Evolutionary conservation across 495 filamentous ascomycete genomes (phyloP).

Genomic region (Cudoniella acicularis): DNA sequence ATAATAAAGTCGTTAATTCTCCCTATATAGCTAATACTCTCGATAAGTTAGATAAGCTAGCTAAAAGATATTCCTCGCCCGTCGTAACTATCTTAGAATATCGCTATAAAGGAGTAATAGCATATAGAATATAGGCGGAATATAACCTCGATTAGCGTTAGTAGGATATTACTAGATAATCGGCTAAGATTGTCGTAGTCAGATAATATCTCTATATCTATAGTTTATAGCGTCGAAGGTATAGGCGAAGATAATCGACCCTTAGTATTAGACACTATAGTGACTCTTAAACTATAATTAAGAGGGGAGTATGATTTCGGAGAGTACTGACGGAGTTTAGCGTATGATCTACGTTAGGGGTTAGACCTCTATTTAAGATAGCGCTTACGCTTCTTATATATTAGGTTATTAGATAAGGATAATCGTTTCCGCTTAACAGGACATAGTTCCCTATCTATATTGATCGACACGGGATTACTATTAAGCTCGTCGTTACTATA

Average conservation of each 20-base stretch:
- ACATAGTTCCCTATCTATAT: no score
- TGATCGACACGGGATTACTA: no score
- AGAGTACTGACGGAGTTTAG: no score
- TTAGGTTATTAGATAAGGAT: no score
- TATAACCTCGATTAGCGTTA: neutral
- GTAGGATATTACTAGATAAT: slow-evolving; percentile 5
- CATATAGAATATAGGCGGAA: slow-evolving; percentile 11
- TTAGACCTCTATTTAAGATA: no score
- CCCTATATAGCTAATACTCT: neutral
- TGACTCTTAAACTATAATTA: no score
- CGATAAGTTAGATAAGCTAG: slow-evolving; percentile 10
- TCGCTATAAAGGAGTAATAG: slow-evolving; percentile 41
- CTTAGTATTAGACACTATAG: no score
- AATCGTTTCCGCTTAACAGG: no score
- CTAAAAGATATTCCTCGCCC: slow-evolving; percentile 35
- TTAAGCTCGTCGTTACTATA: no score
- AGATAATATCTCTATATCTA: slow-evolving; percentile 4
- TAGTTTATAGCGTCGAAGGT: slow-evolving; percentile 8
- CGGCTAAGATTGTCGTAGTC: neutral
- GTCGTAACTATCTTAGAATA: slow-evolving; percentile 50
- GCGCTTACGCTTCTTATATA: no score
- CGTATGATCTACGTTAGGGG: no score
- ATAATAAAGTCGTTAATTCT: slow-evolving; percentile 8
- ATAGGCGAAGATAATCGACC: slow-evolving; percentile 6
- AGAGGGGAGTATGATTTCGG: no score